phyloP scores from a whole-genome alignment of 805 yeast genomes.

The Pichia occidentalis region DNA sequence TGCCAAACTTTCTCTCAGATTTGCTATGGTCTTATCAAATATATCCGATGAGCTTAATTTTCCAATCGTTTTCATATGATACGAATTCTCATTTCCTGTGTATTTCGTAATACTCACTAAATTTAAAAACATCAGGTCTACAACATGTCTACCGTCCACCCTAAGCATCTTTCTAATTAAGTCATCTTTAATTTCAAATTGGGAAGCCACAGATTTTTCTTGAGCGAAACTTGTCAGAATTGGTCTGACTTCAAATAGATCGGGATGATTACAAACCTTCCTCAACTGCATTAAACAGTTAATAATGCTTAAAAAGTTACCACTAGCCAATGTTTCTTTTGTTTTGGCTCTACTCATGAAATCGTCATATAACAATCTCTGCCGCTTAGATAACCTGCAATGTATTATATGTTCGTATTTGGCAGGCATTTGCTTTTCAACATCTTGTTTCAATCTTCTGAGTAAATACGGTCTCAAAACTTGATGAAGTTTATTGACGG shows the following conservation, averaged over 20 bases:
- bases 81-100: constrained; percentile 29
- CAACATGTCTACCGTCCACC: constrained; percentile 8
- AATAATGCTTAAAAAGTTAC: constrained; percentile 89
- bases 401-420: constrained; percentile 92
- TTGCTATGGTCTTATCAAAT: constrained; percentile 38
- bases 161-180: constrained; percentile 31
- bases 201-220: constrained; percentile 52
- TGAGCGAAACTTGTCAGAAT: constrained; percentile 84
- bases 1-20: constrained; percentile 34
- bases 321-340: constrained; percentile 85
- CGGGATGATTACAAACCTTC: constrained; percentile 89
- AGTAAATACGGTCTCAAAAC: constrained; percentile 87
- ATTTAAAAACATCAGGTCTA: constrained; percentile 56
- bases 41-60: constrained; percentile 41
- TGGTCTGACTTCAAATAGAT: constrained; percentile 92
- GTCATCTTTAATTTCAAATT: constrained; percentile 38
- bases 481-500: constrained; percentile 85
- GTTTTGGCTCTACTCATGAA: constrained; percentile 97
- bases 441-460: constrained; percentile 91
- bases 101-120: constrained; percentile 36
- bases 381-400: constrained; percentile 89
- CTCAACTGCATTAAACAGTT: constrained; percentile 97
- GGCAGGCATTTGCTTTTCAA: constrained; percentile 98
- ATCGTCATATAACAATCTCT: constrained; percentile 87
- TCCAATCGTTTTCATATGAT: constrained; percentile 38